Conservation (phyloP, 1,139 yeast species). For the Scheffersomyces insectosa region DNA sequence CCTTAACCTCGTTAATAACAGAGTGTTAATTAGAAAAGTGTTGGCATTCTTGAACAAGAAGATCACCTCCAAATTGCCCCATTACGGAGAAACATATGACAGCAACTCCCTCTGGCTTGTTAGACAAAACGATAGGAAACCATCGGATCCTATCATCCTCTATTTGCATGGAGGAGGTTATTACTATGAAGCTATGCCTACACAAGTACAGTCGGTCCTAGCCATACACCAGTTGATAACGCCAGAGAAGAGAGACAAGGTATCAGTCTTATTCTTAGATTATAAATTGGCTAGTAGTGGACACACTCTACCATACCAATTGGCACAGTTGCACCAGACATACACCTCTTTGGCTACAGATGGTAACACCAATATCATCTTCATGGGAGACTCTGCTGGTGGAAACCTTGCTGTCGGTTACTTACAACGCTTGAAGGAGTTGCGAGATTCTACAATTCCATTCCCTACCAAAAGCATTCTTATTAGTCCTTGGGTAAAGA, state of each 20-base stretch:
- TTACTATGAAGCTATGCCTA: constrained; percentile 33
- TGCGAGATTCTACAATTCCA: constrained; percentile 10
- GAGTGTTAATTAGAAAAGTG: constrained; percentile 7
- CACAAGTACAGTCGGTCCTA: constrained; percentile 33
- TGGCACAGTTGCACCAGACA: constrained; percentile 32
- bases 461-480: constrained; percentile 35
- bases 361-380: constrained; percentile 31
- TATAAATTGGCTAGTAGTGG: constrained; percentile 39
- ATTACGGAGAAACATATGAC: constrained; percentile 37
- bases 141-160: constrained; percentile 37
- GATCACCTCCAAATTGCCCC: constrained; percentile 17
- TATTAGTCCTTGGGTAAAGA: constrained; percentile 43
- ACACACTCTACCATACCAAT: constrained; percentile 35
- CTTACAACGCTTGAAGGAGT: constrained; percentile 26
- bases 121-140: constrained; percentile 27
- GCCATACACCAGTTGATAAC: constrained; percentile 32
- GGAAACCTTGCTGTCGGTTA: constrained; percentile 36
- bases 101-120: constrained; percentile 40
- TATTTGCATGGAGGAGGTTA: constrained; percentile 49
- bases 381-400: constrained; percentile 47
- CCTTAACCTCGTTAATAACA: constrained; percentile 5
- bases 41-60: constrained; percentile 4
- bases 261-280: constrained; percentile 39
- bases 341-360: constrained; percentile 29
- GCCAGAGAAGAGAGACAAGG: constrained; percentile 21